These are phyloP conservation scores for Fusarium tupiense DNA, from an alignment of 2,329 filamentous ascomycete species.

Conservation along the genomic window DNA sequence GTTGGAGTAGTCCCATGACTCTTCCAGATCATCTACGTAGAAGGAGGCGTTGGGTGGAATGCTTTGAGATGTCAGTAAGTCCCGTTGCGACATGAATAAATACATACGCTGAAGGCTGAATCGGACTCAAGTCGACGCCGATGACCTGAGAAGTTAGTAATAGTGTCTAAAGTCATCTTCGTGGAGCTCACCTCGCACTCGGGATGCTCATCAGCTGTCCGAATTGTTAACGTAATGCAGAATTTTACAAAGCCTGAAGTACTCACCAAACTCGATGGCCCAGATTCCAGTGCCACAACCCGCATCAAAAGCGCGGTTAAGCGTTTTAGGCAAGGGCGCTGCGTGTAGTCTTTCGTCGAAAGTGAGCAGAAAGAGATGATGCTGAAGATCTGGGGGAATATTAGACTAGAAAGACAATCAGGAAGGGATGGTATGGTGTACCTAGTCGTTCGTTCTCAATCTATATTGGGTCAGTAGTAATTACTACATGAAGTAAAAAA, in stretches of 20 bases:
- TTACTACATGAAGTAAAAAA: neutral
- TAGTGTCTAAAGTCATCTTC: accelerated
- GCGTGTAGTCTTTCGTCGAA: constrained; percentile 8
- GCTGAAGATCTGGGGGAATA: constrained; percentile 4
- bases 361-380: constrained; percentile 22
- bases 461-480: neutral
- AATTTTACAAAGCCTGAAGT: too few species aligned
- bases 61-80: neutral
- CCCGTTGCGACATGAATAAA: accelerated
- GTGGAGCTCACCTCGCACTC: neutral
- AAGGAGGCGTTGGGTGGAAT: constrained; percentile 22
- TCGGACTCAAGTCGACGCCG: constrained; percentile 25
- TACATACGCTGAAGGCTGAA: constrained; percentile 17
- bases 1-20: constrained; percentile 7
- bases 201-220: constrained; percentile 21
- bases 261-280: constrained; percentile 30
- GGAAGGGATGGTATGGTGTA: neutral
- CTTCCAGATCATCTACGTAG: constrained; percentile 23
- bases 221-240: too few species aligned
- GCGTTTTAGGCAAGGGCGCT: neutral
- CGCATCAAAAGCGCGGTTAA: constrained; percentile 5
- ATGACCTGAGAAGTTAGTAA: neutral
- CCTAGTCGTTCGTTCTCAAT: constrained; percentile 25
- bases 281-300: constrained; percentile 25
- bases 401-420: neutral